Conservation (phyloP, 1,284 basidiomycete species). For the Pseudozyma sp. region DNA sequence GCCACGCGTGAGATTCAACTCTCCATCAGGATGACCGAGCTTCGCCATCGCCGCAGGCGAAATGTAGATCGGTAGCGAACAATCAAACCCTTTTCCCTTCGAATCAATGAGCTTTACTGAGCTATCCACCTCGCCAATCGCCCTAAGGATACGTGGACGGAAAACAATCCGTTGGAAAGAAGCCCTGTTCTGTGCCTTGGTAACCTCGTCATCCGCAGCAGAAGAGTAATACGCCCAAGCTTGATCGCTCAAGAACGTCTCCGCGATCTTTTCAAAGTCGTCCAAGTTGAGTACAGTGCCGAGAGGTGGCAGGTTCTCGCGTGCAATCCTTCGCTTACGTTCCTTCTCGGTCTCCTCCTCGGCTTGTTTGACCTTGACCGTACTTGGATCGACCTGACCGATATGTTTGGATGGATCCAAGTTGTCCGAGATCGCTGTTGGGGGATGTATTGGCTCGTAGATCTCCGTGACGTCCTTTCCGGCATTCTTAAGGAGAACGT, state of each 20-base stretch:
- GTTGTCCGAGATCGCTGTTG: constrained; percentile 63
- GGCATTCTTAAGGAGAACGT: constrained; percentile 81
- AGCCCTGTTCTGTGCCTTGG: constrained; percentile 77
- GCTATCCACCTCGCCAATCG: constrained; percentile 86
- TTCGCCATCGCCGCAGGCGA: constrained; percentile 88
- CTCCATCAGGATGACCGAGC: constrained; percentile 90
- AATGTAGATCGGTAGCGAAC: constrained; percentile 74
- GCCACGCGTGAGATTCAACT: constrained; percentile 85
- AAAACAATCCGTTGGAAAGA: constrained; percentile 95
- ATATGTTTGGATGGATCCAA: constrained; percentile 54
- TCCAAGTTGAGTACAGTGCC: constrained; percentile 85
- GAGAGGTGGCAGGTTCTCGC: constrained; percentile 74
- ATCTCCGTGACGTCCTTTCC: constrained; percentile 77
- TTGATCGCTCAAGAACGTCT: constrained; percentile 56
- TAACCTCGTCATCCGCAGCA: constrained; percentile 72
- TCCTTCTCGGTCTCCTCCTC: constrained; percentile 44
- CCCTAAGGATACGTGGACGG: constrained; percentile 87
- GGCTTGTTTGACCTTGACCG: constrained; percentile 47
- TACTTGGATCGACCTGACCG: constrained; percentile 57
- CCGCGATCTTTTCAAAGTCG: constrained; percentile 79
- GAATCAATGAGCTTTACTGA: constrained; percentile 37
- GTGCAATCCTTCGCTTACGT: constrained; percentile 32
- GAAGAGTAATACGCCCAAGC: constrained; percentile 69
- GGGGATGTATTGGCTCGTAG: constrained; percentile 66
- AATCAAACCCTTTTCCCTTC: constrained; percentile 19